Conservation (phyloP, 164 flowering plant genomes). For the Nymphaea thermarum region DNA sequence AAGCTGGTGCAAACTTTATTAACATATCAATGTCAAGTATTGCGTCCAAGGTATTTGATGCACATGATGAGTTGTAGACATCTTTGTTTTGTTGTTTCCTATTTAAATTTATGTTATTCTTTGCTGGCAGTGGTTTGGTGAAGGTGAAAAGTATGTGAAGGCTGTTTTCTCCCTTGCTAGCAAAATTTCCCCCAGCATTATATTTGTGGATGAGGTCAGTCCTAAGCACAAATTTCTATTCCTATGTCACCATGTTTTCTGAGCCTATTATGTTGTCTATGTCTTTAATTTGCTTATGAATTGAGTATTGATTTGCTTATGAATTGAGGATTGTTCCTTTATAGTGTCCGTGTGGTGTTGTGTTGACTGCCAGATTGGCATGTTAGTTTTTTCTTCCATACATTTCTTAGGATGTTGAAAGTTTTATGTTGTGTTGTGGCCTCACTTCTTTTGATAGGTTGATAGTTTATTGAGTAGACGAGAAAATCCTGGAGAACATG, state of each 20-base stretch:
- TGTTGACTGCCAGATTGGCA: neutral
- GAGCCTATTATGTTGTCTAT: too few species aligned
- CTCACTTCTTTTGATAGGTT: constrained; percentile 28
- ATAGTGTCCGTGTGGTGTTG: too few species aligned
- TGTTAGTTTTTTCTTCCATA: neutral
- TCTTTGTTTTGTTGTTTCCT: neutral
- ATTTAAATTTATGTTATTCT: neutral
- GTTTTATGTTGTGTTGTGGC: neutral
- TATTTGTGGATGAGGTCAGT: constrained; percentile 94
- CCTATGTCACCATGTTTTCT: too few species aligned
- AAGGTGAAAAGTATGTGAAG: constrained; percentile 94
- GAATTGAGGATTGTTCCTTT: too few species aligned
- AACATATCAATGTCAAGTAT: constrained; percentile 97
- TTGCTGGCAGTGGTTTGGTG: constrained; percentile 82
- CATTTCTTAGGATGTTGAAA: neutral
- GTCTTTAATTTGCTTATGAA: too few species aligned
- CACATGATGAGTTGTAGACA: neutral
- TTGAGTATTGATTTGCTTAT: too few species aligned
- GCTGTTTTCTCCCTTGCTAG: constrained; percentile 97
- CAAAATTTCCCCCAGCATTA: constrained; percentile 88
- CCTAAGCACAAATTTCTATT: neutral
- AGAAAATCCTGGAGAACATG: constrained; percentile 4
- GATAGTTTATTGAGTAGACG: constrained; percentile 17
- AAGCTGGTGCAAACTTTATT: constrained; percentile 97
- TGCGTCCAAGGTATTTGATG: constrained; percentile 56